These are phyloP conservation scores for Podospora conica DNA, from an alignment of 495 filamentous ascomycete species.

Conservation along the genomic window DNA sequence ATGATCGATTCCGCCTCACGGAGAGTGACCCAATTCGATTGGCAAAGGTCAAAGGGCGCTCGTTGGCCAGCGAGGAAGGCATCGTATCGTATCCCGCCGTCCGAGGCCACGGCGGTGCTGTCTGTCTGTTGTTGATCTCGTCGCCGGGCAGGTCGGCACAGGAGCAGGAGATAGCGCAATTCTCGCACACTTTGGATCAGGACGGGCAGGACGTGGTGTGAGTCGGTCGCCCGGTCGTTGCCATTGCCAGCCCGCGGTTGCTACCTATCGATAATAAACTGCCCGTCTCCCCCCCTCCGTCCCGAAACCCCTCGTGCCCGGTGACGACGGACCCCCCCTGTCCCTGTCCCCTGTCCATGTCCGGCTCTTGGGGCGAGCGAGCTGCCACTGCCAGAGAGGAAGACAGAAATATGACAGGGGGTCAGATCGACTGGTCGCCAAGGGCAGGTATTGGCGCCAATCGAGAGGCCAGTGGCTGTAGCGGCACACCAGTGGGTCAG, in stretches of 20 bases:
- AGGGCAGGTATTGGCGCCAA: too few relatives aligned
- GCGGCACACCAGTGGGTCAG: too few relatives aligned
- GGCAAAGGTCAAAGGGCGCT: background rate
- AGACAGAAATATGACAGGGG: too few relatives aligned
- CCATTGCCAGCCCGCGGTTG: constrained; percentile 10
- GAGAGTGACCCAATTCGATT: background rate
- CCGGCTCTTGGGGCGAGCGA: background rate
- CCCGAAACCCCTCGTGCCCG: background rate
- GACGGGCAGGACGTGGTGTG: constrained; percentile 12
- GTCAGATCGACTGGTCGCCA: too few relatives aligned
- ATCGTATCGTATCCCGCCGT: background rate
- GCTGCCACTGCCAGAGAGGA: background rate
- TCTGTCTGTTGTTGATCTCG: background rate
- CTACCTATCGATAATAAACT: background rate
- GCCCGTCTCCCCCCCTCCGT: background rate
- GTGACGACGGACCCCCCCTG: background rate
- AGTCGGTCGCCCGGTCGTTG: constrained; percentile 22
- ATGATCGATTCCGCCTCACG: background rate
- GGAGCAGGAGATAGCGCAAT: background rate
- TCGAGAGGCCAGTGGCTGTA: too few relatives aligned
- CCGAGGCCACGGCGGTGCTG: background rate
- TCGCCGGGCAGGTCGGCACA: background rate
- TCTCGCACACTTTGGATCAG: background rate
- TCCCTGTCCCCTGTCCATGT: background rate
- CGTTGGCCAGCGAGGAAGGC: background rate